These are phyloP conservation scores for Pyrenula aspistea DNA, from an alignment of 495 filamentous ascomycete species.

Conservation along the genomic window DNA sequence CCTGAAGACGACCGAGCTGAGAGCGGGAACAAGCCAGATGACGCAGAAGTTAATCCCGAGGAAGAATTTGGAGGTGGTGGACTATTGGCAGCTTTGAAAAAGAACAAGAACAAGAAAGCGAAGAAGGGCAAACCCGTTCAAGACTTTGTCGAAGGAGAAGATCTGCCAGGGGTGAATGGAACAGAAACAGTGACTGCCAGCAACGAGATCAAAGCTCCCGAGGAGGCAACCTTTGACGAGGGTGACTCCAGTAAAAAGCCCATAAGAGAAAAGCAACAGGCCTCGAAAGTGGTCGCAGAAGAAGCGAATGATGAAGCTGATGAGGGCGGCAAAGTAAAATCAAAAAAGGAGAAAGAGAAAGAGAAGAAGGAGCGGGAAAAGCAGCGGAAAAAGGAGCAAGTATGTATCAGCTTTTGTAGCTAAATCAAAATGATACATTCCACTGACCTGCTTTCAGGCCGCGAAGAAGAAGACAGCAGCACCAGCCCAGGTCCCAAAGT, in stretches of 20 bases:
- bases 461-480: constrained; percentile 45
- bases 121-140: constrained; percentile 64
- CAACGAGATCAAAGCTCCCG: constrained; percentile 59
- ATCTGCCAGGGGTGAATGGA: constrained; percentile 32
- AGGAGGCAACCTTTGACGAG: constrained; percentile 77
- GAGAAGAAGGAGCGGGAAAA: constrained; percentile 90
- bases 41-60: constrained; percentile 34
- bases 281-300: constrained; percentile 11
- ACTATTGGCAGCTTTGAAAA: constrained; percentile 76
- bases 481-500: constrained; percentile 37
- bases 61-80: constrained; percentile 50
- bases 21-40: constrained; percentile 21
- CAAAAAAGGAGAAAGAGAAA: constrained; percentile 94
- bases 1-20: constrained; percentile 31
- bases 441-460: constrained; percentile 30
- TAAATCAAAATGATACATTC: not conserved
- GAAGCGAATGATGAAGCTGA: constrained; percentile 33
- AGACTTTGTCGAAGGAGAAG: constrained; percentile 65
- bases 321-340: constrained; percentile 59
- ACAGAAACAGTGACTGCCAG: constrained; percentile 24
- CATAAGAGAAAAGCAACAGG: constrained; percentile 22
- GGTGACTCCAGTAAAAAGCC: constrained; percentile 58
- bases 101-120: constrained; percentile 82
- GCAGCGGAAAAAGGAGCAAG: constrained; percentile 86
- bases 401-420: constrained; percentile 16